These are phyloP conservation scores for Cenchrus purpureus DNA, from an alignment of 176 grass and related monocot genomes.

Conservation along the genomic window DNA sequence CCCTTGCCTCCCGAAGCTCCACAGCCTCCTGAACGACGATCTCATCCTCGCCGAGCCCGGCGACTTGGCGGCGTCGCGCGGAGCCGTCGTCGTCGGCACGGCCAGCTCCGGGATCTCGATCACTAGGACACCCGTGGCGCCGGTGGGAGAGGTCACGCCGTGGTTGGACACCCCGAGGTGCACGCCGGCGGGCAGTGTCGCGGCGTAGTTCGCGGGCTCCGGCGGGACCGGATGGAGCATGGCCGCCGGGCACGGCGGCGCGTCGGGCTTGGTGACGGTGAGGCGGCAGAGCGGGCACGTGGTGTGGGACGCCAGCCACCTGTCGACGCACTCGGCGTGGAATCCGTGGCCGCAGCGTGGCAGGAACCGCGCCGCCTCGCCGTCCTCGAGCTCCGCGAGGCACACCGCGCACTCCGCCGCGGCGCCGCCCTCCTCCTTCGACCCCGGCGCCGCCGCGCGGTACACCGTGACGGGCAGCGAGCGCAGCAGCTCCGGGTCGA, in stretches of 20 bases:
- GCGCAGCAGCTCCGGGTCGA: constrained; percentile 49
- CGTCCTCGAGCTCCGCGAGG: constrained; percentile 73
- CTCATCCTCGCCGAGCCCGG: constrained; percentile 21
- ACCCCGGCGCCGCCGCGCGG: constrained; percentile 34
- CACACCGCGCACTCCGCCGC: constrained; percentile 66
- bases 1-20: constrained; percentile 52
- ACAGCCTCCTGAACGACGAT: constrained; percentile 44
- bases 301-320: constrained; percentile 56
- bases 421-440: constrained; percentile 11
- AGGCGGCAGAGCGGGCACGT: constrained; percentile 74
- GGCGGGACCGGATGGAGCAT: constrained; percentile 40
- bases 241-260: constrained; percentile 10
- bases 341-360: constrained; percentile 71
- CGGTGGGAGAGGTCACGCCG: constrained; percentile 2
- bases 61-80: constrained; percentile 32
- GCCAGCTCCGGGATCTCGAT: constrained; percentile 69
- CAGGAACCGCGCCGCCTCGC: constrained; percentile 55
- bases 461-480: constrained; percentile 51
- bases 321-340: constrained; percentile 63
- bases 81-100: constrained; percentile 9
- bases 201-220: constrained; percentile 54
- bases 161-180: constrained; percentile 23
- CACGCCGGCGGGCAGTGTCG: constrained; percentile 54
- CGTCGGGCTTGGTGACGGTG: constrained; percentile 59
- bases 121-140: constrained; percentile 34